A percentile compares a stretch with the other conserved stretches of the same genome.
Evolutionary conservation across 164 flowering plant species (phyloP).

Genomic region (Liriodendron chinense): DNA sequence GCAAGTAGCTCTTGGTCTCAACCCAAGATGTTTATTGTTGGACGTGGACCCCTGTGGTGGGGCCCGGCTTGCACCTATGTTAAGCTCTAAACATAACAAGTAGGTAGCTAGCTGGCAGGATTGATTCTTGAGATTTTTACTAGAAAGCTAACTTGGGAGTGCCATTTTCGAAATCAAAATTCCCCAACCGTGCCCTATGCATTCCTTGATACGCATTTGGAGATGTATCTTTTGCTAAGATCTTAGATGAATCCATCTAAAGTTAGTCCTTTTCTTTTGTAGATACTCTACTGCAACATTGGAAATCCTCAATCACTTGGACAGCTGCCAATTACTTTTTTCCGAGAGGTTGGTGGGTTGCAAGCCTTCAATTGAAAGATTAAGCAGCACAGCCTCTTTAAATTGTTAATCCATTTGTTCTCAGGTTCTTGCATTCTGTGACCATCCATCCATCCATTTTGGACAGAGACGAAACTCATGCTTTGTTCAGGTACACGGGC

Average conservation of each 20-base stretch:
- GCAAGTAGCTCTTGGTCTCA: no score
- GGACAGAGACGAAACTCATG: slow-evolving; percentile 81
- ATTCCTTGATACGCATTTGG: not conserved
- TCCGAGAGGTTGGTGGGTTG: slow-evolving; percentile 74
- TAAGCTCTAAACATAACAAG: no score
- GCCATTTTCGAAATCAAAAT: no score
- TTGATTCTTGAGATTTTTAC: no score
- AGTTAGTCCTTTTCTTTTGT: slow-evolving; percentile 8
- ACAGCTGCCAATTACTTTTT: slow-evolving; percentile 93
- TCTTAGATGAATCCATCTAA: not conserved
- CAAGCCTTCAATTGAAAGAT: not conserved
- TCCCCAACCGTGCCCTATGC: no score
- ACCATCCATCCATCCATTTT: slow-evolving; percentile 80
- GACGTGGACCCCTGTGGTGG: no score
- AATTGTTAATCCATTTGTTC: not conserved
- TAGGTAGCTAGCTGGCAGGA: no score
- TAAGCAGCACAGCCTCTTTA: slow-evolving; percentile 1
- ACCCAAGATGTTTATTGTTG: no score
- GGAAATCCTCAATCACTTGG: slow-evolving; percentile 99
- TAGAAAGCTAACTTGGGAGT: no score
- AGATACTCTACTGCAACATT: slow-evolving; percentile 97
- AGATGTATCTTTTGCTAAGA: not conserved
- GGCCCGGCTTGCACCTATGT: no score
- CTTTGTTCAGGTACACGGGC: slow-evolving; percentile 70
- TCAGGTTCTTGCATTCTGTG: slow-evolving; percentile 93